Percentiles rank a stretch among this genome's conserved stretches.
Evolutionary conservation across 2,329 filamentous ascomycete genomes (phyloP).

Genomic region (Colletotrichum sp.): DNA sequence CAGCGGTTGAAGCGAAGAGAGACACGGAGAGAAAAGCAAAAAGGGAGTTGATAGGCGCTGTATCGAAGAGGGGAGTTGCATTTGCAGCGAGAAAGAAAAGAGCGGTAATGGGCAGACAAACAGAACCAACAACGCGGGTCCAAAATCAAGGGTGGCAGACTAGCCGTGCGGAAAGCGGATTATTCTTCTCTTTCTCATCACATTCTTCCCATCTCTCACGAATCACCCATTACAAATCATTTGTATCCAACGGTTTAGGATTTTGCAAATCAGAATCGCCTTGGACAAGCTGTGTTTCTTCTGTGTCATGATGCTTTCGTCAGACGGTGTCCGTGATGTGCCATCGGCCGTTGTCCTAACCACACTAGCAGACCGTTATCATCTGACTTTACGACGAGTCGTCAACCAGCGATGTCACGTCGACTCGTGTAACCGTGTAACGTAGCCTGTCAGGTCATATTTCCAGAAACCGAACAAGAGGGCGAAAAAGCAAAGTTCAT

Average conservation of each 20-base stretch:
- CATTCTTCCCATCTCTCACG: constrained; percentile 15
- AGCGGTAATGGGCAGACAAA: not conserved
- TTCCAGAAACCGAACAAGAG: not conserved
- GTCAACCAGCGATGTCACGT: not conserved
- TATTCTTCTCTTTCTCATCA: constrained; percentile 11
- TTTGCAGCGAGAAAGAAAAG: constrained; percentile 3
- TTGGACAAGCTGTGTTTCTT: not conserved
- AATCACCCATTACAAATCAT: not conserved
- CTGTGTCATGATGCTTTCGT: not conserved
- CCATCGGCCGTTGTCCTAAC: not conserved
- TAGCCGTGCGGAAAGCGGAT: constrained; percentile 9
- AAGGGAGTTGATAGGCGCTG: not conserved
- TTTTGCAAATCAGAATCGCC: not conserved
- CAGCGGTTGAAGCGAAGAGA: not conserved
- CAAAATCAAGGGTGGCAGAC: not conserved
- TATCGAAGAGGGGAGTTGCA: not conserved
- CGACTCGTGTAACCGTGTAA: not conserved
- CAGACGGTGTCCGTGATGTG: not conserved
- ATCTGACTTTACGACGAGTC: not conserved
- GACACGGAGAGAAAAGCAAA: not conserved
- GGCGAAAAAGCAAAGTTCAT: not conserved
- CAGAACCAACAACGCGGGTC: not conserved
- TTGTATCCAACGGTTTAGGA: not conserved
- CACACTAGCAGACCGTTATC: not conserved
- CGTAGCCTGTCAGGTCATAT: not conserved